phyloP scores from a whole-genome alignment of 257 asterid genomes.

The Penstemon newberryi region DNA sequence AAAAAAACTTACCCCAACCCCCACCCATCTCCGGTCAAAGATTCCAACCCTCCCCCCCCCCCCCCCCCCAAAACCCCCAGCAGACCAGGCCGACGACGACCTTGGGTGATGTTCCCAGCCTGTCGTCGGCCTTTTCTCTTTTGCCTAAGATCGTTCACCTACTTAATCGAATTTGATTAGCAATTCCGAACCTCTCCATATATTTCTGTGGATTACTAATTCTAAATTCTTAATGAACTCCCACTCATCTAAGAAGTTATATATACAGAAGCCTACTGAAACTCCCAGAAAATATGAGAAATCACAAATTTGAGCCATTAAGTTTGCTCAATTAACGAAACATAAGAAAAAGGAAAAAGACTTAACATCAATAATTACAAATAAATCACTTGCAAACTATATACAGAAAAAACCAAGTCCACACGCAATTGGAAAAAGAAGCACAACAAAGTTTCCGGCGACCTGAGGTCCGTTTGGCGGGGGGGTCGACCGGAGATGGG shows the following conservation, averaged over 20 bases:
- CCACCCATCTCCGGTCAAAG: no score
- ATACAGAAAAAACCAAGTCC: slow-evolving; percentile 9
- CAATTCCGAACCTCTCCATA: slow-evolving; percentile 1
- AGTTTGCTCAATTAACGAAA: slow-evolving; percentile 20
- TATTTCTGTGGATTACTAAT: not conserved
- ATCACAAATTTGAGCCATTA: slow-evolving; percentile 11
- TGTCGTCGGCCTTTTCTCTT: not conserved
- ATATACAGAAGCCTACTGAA: slow-evolving; percentile 13
- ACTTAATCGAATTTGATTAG: not conserved
- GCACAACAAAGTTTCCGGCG: slow-evolving; percentile 17
- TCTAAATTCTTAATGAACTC: slow-evolving; percentile 20
- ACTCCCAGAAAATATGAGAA: slow-evolving; percentile 15
- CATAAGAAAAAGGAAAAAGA: not conserved
- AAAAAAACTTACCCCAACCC: no score
- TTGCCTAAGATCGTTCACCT: not conserved
- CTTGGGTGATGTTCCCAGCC: no score
- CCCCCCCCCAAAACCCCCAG: no score
- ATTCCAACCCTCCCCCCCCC: no score
- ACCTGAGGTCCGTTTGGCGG: no score
- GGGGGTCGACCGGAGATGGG: no score
- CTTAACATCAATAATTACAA: not conserved
- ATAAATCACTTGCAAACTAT: slow-evolving; percentile 24
- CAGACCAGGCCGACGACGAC: no score
- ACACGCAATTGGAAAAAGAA: slow-evolving; percentile 18
- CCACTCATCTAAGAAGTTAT: slow-evolving; percentile 3